A percentile compares a stretch with the other conserved stretches of the same genome.
phyloP scores from a whole-genome alignment of 306 rosid genomes.

The Prunus salicina region DNA sequence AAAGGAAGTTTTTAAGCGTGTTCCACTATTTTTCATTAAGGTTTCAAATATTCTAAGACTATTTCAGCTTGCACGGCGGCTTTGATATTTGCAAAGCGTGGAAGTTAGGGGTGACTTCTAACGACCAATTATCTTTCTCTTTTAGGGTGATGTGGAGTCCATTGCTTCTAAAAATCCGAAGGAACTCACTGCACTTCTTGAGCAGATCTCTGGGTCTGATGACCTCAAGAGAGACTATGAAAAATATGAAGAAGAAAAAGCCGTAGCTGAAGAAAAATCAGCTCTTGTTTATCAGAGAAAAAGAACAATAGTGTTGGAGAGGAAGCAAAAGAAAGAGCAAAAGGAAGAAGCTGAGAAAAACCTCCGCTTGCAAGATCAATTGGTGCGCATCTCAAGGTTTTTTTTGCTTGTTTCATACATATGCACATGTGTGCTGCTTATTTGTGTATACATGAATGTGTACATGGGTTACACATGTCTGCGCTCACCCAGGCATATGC shows the following conservation, averaged over 20 bases:
- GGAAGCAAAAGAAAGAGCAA: conserved; percentile 96
- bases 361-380: conserved; percentile 68
- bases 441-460: not conserved
- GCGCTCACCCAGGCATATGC: not conserved
- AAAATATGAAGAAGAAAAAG: conserved; percentile 80
- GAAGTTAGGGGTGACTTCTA: conserved; percentile 6
- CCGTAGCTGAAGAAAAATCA: conserved; percentile 82
- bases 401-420: conserved; percentile 12
- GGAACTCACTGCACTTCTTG: conserved; percentile 83
- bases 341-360: conserved; percentile 98
- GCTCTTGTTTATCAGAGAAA: conserved; percentile 87
- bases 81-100: conserved; percentile 9
- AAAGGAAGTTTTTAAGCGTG: not conserved
- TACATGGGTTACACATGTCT: not conserved
- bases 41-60: not conserved
- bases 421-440: not conserved
- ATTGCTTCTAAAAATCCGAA: conserved; percentile 95
- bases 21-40: conserved; percentile 3
- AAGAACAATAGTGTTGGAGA: conserved; percentile 79
- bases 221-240: conserved; percentile 87
- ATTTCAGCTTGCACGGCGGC: not conserved
- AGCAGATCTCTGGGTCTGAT: conserved; percentile 97
- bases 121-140: conserved; percentile 9
- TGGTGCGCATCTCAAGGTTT: conserved; percentile 45
- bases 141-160: conserved; percentile 97